Conservation (phyloP, 192 early-diverging fungal genomes). For the Irineochytrium annulatum region DNA sequence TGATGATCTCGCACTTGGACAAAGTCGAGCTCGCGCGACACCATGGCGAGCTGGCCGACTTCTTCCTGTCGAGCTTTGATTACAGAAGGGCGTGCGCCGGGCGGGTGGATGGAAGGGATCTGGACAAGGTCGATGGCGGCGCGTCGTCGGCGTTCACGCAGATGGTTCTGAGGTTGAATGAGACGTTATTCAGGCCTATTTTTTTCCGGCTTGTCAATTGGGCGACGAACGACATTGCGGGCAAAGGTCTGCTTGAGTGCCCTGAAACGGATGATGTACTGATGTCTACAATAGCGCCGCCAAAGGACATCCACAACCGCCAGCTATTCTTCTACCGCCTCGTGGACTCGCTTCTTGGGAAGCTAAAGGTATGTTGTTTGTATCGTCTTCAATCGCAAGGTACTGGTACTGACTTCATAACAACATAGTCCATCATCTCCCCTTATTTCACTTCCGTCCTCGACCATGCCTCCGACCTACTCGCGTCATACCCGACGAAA, state of each 20-base stretch:
- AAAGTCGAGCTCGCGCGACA: constrained; percentile 61
- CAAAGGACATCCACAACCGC: constrained; percentile 17
- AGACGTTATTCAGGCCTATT: constrained; percentile 89
- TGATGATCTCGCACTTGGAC: constrained; percentile 61
- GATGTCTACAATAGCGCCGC: too few relatives aligned
- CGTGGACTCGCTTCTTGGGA: constrained; percentile 36
- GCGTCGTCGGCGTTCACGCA: constrained; percentile 74
- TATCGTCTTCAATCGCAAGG: neutral
- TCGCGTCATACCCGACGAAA: constrained; percentile 68
- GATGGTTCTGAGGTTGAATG: constrained; percentile 87
- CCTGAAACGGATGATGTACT: neutral
- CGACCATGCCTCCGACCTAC: constrained; percentile 53
- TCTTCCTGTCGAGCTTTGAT: constrained; percentile 66
- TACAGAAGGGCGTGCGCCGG: constrained; percentile 33
- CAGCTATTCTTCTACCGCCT: constrained; percentile 44
- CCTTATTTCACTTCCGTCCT: constrained; percentile 78
- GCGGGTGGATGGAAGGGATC: neutral
- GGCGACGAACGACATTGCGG: constrained; percentile 41
- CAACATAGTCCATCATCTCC: constrained; percentile 64
- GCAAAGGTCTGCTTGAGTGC: constrained; percentile 24
- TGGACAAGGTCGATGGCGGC: constrained; percentile 50
- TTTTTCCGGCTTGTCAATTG: constrained; percentile 84
- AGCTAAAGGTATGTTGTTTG: constrained; percentile 32
- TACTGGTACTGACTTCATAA: constrained; percentile 1
- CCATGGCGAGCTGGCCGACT: constrained; percentile 79